Evolutionary conservation across 371 early-diverging fungal genomes (phyloP), one percentile per base, ranked within the genome.

Genomic region (Mucor irregularis): DNA sequence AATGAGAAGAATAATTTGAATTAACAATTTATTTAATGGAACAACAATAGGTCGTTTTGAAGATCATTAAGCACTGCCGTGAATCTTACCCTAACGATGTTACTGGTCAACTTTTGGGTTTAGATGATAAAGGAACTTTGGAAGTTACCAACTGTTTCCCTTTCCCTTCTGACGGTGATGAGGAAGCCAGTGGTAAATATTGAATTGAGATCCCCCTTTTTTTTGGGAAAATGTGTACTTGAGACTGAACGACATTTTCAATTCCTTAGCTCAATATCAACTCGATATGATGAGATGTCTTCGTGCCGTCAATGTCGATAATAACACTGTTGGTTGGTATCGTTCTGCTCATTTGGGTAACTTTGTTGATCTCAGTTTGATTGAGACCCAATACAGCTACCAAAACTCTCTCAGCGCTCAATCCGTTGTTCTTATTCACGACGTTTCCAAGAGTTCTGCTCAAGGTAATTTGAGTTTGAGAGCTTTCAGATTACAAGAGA

Each of bases 291-390:
- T 97, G 82, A 82, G 90, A 63, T 88, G 90, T 73, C 80, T 96
- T 66, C 89, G 93, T 56, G 90, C 93, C 50, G 90, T 96, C 59
- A 96, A 96, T 71, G 91, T 90, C 45, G 98, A 98, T 68, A 90
- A 92, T 70, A 93, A 93, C 82, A 88, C 92, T 31, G 96, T 96
- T 31, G 98, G 98, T n/a, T 95, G 97, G 94, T 97, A 97, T 71
- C 90, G 92, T 69, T 92, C 94, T 26, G 86, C 94, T 39, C 83
- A 88, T 61, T 73, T 94, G 69, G 93, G 92, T 56, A 86, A 89
- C 62, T 95, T 95, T 74, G 87, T 96, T 83, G 90, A 91, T 80
- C 86, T 88, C 71, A 87, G 85, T 49, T 80, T 95, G 73, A 85
- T 98, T 68, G 95, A 97, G 50, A 90, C 90, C 29, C 95, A 94